Base-by-base conservation (phyloP, 2,329 filamentous ascomycete genomes). In the Fusarium pilosicola region DNA sequence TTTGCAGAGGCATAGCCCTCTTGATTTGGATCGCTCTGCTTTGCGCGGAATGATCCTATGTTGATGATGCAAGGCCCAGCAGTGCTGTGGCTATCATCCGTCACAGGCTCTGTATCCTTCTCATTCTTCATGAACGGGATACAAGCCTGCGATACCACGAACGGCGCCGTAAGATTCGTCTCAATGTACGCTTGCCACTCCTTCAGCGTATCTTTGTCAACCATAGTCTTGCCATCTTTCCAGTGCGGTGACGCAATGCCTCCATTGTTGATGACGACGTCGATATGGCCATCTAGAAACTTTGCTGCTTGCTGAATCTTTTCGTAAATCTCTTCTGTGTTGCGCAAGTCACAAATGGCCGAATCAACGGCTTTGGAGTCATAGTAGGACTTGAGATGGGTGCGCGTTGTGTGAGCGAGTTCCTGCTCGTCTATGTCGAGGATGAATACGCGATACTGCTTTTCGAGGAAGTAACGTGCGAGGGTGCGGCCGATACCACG, bases 11-110 rank as follows among this genome's bases (percentile, higher is more conserved):
- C 66, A 15, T 69, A 69, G 0, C 57, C 66, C 4, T 69, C 66
- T 6, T 69, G 66, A 5, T 69, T 69, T 2, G 66, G 65, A n/a
- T 69, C 66, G 5, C 66, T 69, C 22, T 69, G 57, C 11, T 18
- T 49, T 7, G 66, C 66, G 3, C 66, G 66, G 22, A 69, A 69
- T 0, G 66, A 69, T 7, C 66, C 66, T 3, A 69, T 6, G 18
- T 69, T 63, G 32, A 69, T 52, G 17, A 69, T 69, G 18, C 66
- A 69, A 2, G 66, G 66, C 2, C 66, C 66, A 26, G 66, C 65
- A 1, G 58, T 41, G 24, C 66, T 69, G 26, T 69, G 66, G 10
- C 22, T 38, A n/a, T 69, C 66, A 4, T 69, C 28, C 1, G 57
- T 69, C 1, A 69, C 65, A 3, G 65, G 48, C 1, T 4, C 57